Base-by-base conservation (phyloP, 768 basidiomycete genomes). In the Hygrophorus russula region DNA sequence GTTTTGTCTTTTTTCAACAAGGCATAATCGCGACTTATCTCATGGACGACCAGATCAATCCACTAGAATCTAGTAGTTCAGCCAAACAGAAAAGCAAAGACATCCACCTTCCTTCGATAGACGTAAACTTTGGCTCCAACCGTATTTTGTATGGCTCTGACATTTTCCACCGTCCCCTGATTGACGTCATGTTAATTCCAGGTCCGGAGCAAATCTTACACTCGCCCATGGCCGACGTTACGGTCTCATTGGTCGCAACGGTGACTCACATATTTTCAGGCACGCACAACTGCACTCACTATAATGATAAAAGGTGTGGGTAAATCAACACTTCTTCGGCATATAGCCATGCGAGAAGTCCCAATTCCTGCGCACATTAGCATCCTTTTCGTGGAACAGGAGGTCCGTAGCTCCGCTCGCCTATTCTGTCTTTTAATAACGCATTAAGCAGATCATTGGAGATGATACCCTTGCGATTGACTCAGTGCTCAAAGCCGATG, bases 401-500 rank as follows among this genome's bases (percentile, higher is more conserved):
- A 99, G 65, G 92, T 85, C 48, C 44, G 30, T 13, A 14, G 40
- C 14, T 24, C 49, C 29, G 27, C 20, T 20, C 15, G 42, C 20
- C 4, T 17, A 27, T 32, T 24, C 2, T 4, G 6, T 15, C 34
- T 29, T 6, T 39, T 29, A 39, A 45, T 15, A 42, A 37, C 15
- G 17, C 18, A 33, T 39, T 12, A 38, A 33, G 14, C 43, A 92
- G 87, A 85, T 97, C 51, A 59, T 90, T 43, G 96, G 94, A 27
- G 94, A 98, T 59, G 92, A 93, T 51, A 98, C 92, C 0, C 67
- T 69, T 1, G 96, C 96, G 2, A 70, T 99, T 34, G 86, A 92
- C 15, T 92, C 93, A 1, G 96, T 99, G 15, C 71, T 99, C n/a
- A 91, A 93, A 60, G 96, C 96, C n/a, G 96, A 99, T 57, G 96